Base-by-base conservation (phyloP, 768 basidiomycete genomes). In the Lyophyllum shimeji region DNA sequence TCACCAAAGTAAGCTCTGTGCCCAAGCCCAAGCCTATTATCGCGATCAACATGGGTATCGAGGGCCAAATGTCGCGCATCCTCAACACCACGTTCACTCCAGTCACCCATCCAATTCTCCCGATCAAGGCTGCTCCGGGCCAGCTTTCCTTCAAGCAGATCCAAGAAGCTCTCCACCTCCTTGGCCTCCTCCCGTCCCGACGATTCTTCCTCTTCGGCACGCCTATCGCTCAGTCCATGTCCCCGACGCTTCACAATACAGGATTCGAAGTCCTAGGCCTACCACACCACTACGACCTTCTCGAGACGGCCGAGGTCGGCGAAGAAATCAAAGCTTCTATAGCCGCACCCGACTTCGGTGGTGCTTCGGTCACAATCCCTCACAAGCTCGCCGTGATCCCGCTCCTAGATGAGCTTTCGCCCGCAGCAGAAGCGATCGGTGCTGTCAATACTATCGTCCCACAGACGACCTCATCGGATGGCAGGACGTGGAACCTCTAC, bases 321-420 rank as follows among this genome's bases (percentile, higher is more conserved):
- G 81, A 86, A 13, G 79, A 82, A 60, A 77, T 96, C 64, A 82
- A 82, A 67, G 71, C 78, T 2, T 78, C 85, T 2, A 77, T 98
- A 18, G 70, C 76, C 1, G 74, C 81, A 3, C 79, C 83, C 1
- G 83, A 86, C 45, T 98, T 98, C 67, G 96, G 97, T 7, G 97
- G 97, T 0, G 97, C 95, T 15, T 93, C 91, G 4, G 94, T 98
- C 24, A 99, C 97, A 18, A 98, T 98, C 60, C 97, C 97, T 1
- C 87, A 88, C 78, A 99, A 99, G 72, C 76, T 96, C 37, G 90
- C 93, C 57, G 79, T 98, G 60, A 93, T 98, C 46, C 84, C 89
- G 1, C 75, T 90, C 5, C 82, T 99, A 49, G 90, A 95, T 65
- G 73, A 75, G 51, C 71, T 98, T 40, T 90, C 95, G 0, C 83